phyloP scores from a whole-genome alignment of 345 rosid species.

The Conringia planisiliqua region DNA sequence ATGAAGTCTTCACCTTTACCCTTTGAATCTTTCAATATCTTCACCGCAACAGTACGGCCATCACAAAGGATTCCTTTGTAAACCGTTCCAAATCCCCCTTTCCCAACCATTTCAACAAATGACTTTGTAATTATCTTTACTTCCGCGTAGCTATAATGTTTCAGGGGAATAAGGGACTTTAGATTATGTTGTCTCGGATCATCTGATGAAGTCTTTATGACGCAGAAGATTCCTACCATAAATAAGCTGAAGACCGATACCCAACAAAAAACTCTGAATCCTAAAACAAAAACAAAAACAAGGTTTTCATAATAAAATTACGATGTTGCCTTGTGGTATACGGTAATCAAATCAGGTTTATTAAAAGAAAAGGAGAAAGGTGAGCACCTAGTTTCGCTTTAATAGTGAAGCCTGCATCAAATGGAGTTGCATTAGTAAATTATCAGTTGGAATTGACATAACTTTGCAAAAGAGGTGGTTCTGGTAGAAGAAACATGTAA shows the following conservation, averaged over 20 bases:
- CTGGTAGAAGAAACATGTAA: neutral
- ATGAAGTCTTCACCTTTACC: constrained; percentile 40
- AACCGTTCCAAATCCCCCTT: constrained; percentile 5
- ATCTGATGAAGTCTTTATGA: neutral
- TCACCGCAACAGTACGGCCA: constrained; percentile 6
- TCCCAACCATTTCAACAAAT: neutral
- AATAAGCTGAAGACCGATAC: neutral
- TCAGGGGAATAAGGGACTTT: neutral
- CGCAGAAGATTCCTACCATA: neutral
- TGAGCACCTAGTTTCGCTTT: neutral
- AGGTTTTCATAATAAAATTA: neutral
- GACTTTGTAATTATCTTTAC: constrained; percentile 4
- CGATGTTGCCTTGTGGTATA: neutral
- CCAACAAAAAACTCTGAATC: neutral
- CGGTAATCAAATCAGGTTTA: neutral
- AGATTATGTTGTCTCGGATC: neutral
- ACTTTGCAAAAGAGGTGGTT: neutral
- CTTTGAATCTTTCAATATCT: neutral
- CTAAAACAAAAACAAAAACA: neutral
- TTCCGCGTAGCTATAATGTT: neutral
- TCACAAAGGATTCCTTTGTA: neutral
- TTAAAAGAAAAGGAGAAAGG: neutral
- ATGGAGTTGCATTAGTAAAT: neutral
- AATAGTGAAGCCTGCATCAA: neutral
- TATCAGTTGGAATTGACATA: neutral